Evolutionary conservation across 352 stramenopile species (phyloP).

Genomic region (Pythium folliculosum): DNA sequence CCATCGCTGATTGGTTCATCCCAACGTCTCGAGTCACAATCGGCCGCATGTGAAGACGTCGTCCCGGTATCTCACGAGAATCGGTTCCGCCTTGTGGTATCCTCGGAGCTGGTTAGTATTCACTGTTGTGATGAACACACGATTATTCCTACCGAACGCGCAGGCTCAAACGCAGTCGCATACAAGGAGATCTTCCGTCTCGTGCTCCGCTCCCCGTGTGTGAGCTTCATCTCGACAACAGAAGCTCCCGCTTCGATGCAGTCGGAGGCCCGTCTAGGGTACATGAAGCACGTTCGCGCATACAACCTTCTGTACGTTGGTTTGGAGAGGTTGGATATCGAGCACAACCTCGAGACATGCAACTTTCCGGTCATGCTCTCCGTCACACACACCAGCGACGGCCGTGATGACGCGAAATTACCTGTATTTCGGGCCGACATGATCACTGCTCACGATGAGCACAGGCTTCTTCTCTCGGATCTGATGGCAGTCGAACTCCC

Average conservation of each 20-base stretch:
- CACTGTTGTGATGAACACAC: slow-evolving; percentile 66
- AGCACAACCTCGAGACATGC: slow-evolving; percentile 72
- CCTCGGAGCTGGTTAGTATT: slow-evolving; percentile 38
- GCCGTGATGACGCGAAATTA: slow-evolving; percentile 26
- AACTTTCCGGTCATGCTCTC: slow-evolving; percentile 76
- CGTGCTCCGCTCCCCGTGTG: slow-evolving; percentile 35
- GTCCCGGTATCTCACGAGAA: not conserved
- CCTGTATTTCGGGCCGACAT: slow-evolving; percentile 35
- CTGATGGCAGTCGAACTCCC: slow-evolving; percentile 53
- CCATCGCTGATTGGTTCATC: not conserved
- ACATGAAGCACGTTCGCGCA: slow-evolving; percentile 62
- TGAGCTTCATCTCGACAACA: slow-evolving; percentile 51
- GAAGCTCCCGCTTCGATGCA: slow-evolving; percentile 53
- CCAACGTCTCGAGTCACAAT: not conserved
- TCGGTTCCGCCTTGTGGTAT: slow-evolving; percentile 15
- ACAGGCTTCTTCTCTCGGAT: slow-evolving; percentile 33
- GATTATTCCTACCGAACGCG: slow-evolving; percentile 39
- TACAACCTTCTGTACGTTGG: slow-evolving; percentile 60
- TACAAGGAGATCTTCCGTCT: slow-evolving; percentile 66
- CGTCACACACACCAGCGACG: slow-evolving; percentile 20
- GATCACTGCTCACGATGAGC: slow-evolving; percentile 38
- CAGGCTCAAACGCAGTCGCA: slow-evolving; percentile 34
- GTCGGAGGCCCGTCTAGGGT: slow-evolving; percentile 54
- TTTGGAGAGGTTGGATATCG: slow-evolving; percentile 55
- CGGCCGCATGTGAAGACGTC: slow-evolving; percentile 11